phyloP scores from a whole-genome alignment of 2,329 filamentous ascomycete genomes.

The Colletotrichum gigasporum region DNA sequence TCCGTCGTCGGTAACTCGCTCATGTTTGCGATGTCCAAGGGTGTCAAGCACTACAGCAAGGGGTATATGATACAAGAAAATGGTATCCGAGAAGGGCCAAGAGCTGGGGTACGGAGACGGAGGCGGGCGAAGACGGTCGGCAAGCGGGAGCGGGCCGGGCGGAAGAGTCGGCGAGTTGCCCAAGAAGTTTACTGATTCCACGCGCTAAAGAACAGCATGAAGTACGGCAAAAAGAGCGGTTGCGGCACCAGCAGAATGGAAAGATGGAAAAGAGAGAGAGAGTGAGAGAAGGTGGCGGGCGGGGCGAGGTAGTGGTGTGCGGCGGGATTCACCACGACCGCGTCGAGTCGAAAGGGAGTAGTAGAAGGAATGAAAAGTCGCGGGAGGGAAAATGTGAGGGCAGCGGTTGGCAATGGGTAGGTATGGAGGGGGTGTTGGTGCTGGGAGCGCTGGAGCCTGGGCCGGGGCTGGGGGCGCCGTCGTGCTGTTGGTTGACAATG shows the following conservation, averaged over 20 bases:
- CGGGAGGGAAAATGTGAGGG: background rate
- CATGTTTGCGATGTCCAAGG: slow-evolving; percentile 14
- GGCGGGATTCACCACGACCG: background rate
- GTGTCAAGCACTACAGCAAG: background rate
- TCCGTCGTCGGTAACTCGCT: slow-evolving; percentile 33
- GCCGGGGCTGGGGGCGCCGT: background rate
- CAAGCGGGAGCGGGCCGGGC: slow-evolving; percentile 14
- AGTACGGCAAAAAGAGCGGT: slow-evolving; percentile 1
- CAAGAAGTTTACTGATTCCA: background rate
- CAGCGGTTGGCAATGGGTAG: background rate
- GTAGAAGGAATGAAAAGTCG: background rate
- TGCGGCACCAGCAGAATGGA: background rate
- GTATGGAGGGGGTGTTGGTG: background rate
- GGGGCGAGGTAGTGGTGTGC: background rate
- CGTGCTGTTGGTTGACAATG: background rate
- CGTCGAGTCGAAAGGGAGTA: slow-evolving; percentile 1
- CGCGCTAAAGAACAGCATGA: slow-evolving; percentile 4
- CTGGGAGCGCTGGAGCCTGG: too few relatives aligned
- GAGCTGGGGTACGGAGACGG: slow-evolving; percentile 23
- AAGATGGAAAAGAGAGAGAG: background rate
- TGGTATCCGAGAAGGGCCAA: slow-evolving; percentile 19
- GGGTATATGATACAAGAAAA: background rate
- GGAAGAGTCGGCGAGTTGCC: background rate
- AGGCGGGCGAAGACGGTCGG: slow-evolving; percentile 24
- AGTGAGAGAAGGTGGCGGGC: background rate